These are phyloP conservation scores for Globisporangium iwayamae DNA, from an alignment of 352 stramenopile species.

Conservation along the genomic window DNA sequence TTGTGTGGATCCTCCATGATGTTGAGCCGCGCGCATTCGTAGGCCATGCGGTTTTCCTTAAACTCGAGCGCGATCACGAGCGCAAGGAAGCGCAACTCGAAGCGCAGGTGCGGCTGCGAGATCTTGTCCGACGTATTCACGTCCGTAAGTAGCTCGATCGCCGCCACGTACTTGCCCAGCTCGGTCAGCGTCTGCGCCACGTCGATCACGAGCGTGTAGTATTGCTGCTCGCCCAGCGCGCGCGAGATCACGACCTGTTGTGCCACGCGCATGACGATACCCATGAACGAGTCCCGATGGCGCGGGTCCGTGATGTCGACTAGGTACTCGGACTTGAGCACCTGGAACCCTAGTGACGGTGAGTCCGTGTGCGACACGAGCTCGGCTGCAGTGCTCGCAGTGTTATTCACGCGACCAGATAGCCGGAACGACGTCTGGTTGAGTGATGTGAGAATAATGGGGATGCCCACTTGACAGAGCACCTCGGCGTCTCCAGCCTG, in stretches of 20 bases:
- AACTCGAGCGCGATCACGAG: constrained; percentile 84
- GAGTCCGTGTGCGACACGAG: constrained; percentile 55
- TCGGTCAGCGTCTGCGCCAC: constrained; percentile 77
- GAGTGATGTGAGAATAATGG: constrained; percentile 78
- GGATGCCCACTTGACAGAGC: constrained; percentile 78
- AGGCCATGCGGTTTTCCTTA: constrained; percentile 85
- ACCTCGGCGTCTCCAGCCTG: constrained; percentile 61
- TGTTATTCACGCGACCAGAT: constrained; percentile 63
- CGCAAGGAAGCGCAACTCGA: constrained; percentile 78
- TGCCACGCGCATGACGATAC: constrained; percentile 79
- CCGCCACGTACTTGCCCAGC: constrained; percentile 75
- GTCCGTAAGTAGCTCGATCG: constrained; percentile 82
- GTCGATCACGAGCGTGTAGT: constrained; percentile 79
- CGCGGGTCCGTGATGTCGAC: constrained; percentile 73
- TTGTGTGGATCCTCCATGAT: constrained; percentile 83
- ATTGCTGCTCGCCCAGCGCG: constrained; percentile 64
- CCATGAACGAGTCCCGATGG: constrained; percentile 80
- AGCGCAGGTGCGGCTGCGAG: constrained; percentile 57
- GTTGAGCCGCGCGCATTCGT: constrained; percentile 83
- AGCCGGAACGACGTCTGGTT: constrained; percentile 76
- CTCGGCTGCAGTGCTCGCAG: constrained; percentile 41
- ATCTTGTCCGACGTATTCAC: constrained; percentile 88
- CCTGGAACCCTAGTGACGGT: constrained; percentile 70
- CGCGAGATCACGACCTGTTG: constrained; percentile 80
- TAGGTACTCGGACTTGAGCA: constrained; percentile 80